phyloP scores from a whole-genome alignment of 2,329 filamentous ascomycete genomes.

The Trichoderma simmonsii region DNA sequence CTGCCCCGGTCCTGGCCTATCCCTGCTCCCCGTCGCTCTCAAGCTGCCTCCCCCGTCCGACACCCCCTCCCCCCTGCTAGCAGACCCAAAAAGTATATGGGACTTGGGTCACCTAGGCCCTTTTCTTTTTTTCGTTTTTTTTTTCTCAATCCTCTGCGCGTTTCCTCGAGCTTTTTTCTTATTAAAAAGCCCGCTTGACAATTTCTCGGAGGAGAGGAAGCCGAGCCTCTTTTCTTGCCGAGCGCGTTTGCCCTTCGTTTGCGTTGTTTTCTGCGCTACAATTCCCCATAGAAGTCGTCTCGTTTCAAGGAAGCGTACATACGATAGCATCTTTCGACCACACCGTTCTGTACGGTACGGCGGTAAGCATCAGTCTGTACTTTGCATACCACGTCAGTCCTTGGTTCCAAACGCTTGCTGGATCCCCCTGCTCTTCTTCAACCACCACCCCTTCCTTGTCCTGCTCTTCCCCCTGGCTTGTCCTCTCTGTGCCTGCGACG shows the following conservation, averaged over 20 bases:
- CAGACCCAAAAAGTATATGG: constrained; percentile 19
- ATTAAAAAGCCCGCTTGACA: neutral
- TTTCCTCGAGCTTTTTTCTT: neutral
- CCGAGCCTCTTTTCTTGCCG: neutral
- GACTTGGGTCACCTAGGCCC: constrained; percentile 19
- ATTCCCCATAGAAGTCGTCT: neutral
- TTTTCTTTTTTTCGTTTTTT: constrained; percentile 11
- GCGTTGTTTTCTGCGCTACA: neutral
- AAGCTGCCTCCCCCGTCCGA: constrained; percentile 11
- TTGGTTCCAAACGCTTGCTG: constrained; percentile 33
- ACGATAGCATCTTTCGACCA: constrained; percentile 4
- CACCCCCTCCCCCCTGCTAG: constrained; percentile 19
- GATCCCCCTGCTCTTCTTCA: constrained; percentile 32
- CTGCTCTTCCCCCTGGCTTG: constrained; percentile 17
- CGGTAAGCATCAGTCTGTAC: constrained; percentile 22
- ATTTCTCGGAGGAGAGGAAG: neutral
- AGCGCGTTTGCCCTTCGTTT: constrained; percentile 1
- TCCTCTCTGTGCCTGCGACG: constrained; percentile 18
- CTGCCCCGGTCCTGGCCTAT: constrained; percentile 28
- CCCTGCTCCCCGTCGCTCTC: constrained; percentile 21
- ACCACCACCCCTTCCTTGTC: constrained; percentile 28
- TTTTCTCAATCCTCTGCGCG: constrained; percentile 5
- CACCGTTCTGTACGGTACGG: constrained; percentile 19
- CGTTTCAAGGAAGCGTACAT: constrained; percentile 5
- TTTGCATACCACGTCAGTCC: constrained; percentile 33